Percentiles rank a stretch among this genome's conserved stretches.
Evolutionary conservation across 208 protist genomes (phyloP).

Genomic region (Angomonas deanei): DNA sequence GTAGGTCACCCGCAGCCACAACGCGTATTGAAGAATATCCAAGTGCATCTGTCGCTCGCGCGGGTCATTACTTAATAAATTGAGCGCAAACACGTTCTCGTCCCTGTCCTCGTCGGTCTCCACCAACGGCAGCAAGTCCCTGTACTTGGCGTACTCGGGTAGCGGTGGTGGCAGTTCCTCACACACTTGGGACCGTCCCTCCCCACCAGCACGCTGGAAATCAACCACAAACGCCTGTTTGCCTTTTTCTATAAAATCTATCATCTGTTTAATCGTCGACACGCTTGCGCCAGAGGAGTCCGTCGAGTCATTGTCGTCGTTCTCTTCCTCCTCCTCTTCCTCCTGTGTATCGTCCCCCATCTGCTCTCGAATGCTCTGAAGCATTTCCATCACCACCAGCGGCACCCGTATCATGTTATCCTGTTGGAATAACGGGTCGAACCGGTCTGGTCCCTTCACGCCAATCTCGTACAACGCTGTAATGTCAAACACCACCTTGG

Average conservation of each 20-base stretch:
- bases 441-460: constrained; percentile 7
- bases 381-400: constrained; percentile 19
- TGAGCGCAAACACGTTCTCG: constrained; percentile 7
- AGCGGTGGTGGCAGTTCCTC: background rate
- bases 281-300: background rate
- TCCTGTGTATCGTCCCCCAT: background rate
- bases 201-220: background rate
- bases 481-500: constrained; percentile 63
- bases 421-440: constrained; percentile 34
- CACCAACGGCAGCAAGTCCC: constrained; percentile 11
- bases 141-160: background rate
- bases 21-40: constrained; percentile 39
- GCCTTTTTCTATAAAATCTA: background rate
- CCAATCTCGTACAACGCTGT: constrained; percentile 53
- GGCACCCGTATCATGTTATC: constrained; percentile 82
- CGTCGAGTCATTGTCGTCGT: background rate
- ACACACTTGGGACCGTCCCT: background rate
- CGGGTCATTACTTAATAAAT: constrained; percentile 41
- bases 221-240: constrained; percentile 1
- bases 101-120: background rate
- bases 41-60: constrained; percentile 35
- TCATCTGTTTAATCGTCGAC: background rate
- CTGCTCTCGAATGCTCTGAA: too few species aligned
- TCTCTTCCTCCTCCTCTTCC: background rate
- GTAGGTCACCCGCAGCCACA: constrained; percentile 26